Conservation (phyloP, 768 basidiomycete genomes). For the Lentinula detonsa region DNA sequence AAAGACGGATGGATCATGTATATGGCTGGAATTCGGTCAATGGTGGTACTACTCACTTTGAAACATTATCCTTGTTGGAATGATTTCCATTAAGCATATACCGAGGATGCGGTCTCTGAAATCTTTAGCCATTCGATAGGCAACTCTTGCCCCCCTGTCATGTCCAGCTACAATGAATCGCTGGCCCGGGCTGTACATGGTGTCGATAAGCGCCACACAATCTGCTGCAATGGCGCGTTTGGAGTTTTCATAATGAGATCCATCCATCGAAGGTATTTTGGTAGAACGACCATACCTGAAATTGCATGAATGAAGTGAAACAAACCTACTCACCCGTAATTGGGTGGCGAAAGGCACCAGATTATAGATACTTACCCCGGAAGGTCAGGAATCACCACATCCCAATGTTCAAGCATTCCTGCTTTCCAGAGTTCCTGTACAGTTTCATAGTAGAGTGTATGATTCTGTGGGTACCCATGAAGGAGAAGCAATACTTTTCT, state of each 20-base stretch:
- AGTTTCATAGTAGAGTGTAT: conserved; percentile 2
- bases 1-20: background rate
- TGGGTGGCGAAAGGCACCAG: background rate
- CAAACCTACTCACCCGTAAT: background rate
- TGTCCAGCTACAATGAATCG: conserved; percentile 7
- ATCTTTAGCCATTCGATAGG: conserved; percentile 9
- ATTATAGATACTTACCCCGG: conserved; percentile 8
- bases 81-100: conserved; percentile 6
- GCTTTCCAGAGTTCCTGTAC: conserved; percentile 1
- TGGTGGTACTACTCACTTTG: background rate
- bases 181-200: background rate
- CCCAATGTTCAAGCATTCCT: conserved; percentile 5
- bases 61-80: conserved; percentile 3
- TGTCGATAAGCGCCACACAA: conserved; percentile 4
- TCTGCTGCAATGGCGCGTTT: conserved; percentile 8
- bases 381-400: conserved; percentile 8
- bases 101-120: background rate
- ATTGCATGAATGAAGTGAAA: background rate
- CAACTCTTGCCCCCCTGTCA: conserved; percentile 7
- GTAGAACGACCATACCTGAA: conserved; percentile 4
- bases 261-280: conserved; percentile 2
- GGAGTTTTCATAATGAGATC: conserved; percentile 5
- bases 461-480: conserved; percentile 8
- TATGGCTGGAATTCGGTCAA: background rate
- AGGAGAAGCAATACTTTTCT: conserved; percentile 7